phyloP scores from a whole-genome alignment of 1,284 basidiomycete genomes.

The Pseudozyma thailandica region DNA sequence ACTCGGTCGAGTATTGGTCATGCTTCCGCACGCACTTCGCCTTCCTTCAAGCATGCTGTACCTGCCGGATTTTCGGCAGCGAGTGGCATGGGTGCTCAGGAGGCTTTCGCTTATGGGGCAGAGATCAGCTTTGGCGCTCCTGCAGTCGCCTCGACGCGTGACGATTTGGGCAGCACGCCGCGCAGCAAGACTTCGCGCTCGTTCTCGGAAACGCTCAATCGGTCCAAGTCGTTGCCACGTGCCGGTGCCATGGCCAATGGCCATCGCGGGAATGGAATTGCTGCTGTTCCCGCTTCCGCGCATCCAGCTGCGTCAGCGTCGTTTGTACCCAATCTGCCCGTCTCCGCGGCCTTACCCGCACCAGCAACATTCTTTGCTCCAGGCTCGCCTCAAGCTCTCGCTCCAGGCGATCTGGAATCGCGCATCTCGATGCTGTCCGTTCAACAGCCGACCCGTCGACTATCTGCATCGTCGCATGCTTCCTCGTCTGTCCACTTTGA shows the following conservation, averaged over 20 bases:
- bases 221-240: conserved; percentile 54
- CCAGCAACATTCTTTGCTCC: conserved; percentile 23
- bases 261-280: conserved; percentile 1
- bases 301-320: conserved; percentile 4
- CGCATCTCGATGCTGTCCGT: conserved; percentile 36
- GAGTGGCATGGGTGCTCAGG: conserved; percentile 31
- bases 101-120: conserved; percentile 56
- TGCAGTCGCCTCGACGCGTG: conserved; percentile 25
- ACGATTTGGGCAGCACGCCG: conserved; percentile 35
- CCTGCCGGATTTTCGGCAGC: conserved; percentile 23
- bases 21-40: conserved; percentile 52
- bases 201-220: conserved; percentile 54
- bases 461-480: conserved; percentile 33
- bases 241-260: conserved; percentile 24
- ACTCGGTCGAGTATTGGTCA: conserved; percentile 41
- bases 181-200: conserved; percentile 49
- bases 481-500: conserved; percentile 44
- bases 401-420: conserved; percentile 30
- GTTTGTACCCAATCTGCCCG: conserved; percentile 10
- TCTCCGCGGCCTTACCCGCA: conserved; percentile 11
- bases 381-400: conserved; percentile 12
- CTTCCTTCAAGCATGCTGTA: conserved; percentile 48
- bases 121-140: conserved; percentile 58
- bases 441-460: conserved; percentile 20
- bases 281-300: not conserved